Conservation (phyloP, 140 eudicot genomes). For the Cichorium intybus region DNA sequence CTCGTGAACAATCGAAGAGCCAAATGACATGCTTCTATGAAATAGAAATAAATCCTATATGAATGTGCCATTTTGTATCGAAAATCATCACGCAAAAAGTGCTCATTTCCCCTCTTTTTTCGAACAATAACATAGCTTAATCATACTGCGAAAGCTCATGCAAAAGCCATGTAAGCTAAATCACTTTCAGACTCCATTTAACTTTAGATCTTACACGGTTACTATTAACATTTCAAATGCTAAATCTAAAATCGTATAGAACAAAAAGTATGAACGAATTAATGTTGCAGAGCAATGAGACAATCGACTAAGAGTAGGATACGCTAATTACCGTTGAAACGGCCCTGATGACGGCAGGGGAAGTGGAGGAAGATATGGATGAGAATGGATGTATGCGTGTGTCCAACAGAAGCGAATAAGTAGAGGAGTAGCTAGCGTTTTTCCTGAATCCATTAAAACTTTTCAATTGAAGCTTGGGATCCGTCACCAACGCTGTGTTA, state of each 20-base stretch:
- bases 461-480: constrained; percentile 35
- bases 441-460: constrained; percentile 45
- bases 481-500: constrained; percentile 32
- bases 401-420: constrained; percentile 51
- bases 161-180: background rate
- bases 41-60: background rate
- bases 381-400: constrained; percentile 32
- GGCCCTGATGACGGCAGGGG: constrained; percentile 53
- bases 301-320: background rate
- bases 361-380: constrained; percentile 15
- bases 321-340: constrained; percentile 63
- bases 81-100: background rate
- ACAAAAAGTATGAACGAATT: background rate
- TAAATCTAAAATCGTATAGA: constrained; percentile 1
- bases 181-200: background rate
- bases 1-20: background rate
- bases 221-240: background rate
- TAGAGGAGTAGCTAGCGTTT: constrained; percentile 16
- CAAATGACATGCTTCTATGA: background rate
- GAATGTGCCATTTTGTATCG: background rate
- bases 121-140: background rate
- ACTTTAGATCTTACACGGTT: background rate
- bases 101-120: constrained; percentile 4
- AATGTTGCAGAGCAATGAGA: background rate
- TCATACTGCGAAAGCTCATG: background rate